Evolutionary conservation across 495 filamentous ascomycete species (phyloP), one percentile per base, ranked within the genome.

Genomic region (Trichoderma asperelloides): DNA sequence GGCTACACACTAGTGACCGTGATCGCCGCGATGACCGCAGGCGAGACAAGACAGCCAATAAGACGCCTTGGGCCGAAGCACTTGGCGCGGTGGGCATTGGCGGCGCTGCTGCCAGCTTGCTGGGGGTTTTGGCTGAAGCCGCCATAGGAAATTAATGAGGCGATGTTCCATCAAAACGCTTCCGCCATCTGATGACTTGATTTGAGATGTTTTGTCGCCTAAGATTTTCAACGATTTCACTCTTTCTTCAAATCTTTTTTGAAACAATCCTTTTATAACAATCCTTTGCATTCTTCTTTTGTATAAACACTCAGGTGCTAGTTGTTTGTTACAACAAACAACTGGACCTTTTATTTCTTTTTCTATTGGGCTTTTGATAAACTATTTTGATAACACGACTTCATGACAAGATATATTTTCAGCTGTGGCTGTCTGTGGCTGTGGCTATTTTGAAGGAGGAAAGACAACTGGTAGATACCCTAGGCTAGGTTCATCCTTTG

Each of bases 111-210:
- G 81, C 76, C 11, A 81, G 78, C 18, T 73, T 85, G 71, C 62
- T 86, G 64, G 80, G 79, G 68, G 80, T 85, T 21, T 65, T 86
- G 62, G 76, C 78, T 11, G 81, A 84, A 69, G 83, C 82, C 23
- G 78, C 81, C 16, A 60, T 60, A 25, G 55, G 55, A 33, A 21
- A 21, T 60, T 60, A 25, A 60, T 60, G 23, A 51, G 9, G n/a
- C 21, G 47, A 51, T 3, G 11, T 7, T 37, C 33, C 33, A 7
- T 37, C 5, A 37, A 7, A 7, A 37, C 33, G 33, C 33, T 37
- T 37, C 5, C 9, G 5, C 33, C 33, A 37, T 37, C 33, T 23
- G 1, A 47, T 47, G 15, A 18, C n/a, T 7, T 51, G 47, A 51
- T n/a, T 8, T 23, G 1, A 21, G 40, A 23, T 21, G 47, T 8